These are phyloP conservation scores for Porcisia hertigi DNA, from an alignment of 208 protist genomes.

Conservation along the genomic window DNA sequence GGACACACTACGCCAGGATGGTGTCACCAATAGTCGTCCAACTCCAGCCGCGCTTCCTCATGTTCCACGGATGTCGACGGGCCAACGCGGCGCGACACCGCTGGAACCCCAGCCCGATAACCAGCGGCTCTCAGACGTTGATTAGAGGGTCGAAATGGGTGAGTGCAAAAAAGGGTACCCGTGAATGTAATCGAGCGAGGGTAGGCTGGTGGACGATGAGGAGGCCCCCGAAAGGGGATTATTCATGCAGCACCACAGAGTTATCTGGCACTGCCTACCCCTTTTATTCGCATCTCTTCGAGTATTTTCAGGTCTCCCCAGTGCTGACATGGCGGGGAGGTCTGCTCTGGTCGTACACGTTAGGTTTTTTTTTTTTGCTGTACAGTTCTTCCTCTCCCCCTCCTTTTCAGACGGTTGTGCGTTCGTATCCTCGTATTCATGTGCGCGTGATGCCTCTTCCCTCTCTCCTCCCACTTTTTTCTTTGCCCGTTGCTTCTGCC, in stretches of 20 bases:
- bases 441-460: neutral
- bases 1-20: conserved; percentile 4
- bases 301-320: no score
- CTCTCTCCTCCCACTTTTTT: neutral
- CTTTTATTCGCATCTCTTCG: no score
- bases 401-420: neutral
- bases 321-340: no score
- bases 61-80: neutral
- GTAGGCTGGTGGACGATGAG: neutral
- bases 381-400: no score
- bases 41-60: neutral
- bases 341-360: no score
- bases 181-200: neutral
- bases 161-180: neutral
- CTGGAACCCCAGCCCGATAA: conserved; percentile 29
- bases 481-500: neutral
- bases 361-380: no score
- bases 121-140: conserved; percentile 39
- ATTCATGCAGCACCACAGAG: neutral
- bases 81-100: neutral
- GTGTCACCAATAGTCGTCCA: conserved; percentile 2
- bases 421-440: neutral
- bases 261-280: no score
- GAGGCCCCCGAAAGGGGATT: no score
- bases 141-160: conserved; percentile 12